A percentile compares a stretch with the other conserved stretches of the same genome.
Conservation (phyloP, 2,329 filamentous ascomycete genomes). For the Beauveria asiatica region DNA sequence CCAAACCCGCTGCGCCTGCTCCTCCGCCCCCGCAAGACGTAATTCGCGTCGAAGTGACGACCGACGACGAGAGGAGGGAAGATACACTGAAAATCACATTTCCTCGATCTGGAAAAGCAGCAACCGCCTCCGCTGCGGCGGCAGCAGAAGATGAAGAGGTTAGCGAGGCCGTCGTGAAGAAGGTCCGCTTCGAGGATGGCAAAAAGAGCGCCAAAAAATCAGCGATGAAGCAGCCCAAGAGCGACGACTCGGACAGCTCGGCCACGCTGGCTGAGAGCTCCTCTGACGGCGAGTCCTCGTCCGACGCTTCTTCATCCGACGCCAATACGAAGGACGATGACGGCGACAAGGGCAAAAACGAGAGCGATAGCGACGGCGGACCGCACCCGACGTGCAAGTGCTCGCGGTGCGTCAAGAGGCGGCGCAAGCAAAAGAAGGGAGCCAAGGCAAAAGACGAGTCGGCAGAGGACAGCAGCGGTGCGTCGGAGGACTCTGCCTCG, state of each 20-base stretch:
- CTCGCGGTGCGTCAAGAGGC: neutral
- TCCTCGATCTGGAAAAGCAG: conserved; percentile 28
- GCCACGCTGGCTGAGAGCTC: conserved; percentile 9
- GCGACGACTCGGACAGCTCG: conserved; percentile 18
- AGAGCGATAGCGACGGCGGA: conserved; percentile 1
- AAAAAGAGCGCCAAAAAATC: conserved; percentile 23
- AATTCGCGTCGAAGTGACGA: conserved; percentile 34
- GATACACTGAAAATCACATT: conserved; percentile 42
- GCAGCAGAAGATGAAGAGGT: conserved; percentile 9
- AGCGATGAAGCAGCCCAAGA: conserved; percentile 26
- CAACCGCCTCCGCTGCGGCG: conserved; percentile 1
- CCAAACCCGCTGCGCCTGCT: neutral
- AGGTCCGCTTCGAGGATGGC: conserved; percentile 33
- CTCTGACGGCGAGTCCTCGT: conserved; percentile 5
- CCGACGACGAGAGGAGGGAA: conserved; percentile 43
- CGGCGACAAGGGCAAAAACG: neutral
- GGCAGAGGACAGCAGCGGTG: neutral
- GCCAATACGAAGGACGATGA: conserved; percentile 3
- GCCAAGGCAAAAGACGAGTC: neutral
- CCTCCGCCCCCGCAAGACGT: conserved; percentile 20
- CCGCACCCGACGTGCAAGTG: conserved; percentile 7
- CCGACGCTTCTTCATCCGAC: conserved; percentile 15
- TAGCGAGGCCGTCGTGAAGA: conserved; percentile 24
- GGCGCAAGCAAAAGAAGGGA: neutral
- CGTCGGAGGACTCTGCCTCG: neutral